Evolutionary conservation across 345 rosid species (phyloP).

Genomic region (Cardamine chenopodiifolia): DNA sequence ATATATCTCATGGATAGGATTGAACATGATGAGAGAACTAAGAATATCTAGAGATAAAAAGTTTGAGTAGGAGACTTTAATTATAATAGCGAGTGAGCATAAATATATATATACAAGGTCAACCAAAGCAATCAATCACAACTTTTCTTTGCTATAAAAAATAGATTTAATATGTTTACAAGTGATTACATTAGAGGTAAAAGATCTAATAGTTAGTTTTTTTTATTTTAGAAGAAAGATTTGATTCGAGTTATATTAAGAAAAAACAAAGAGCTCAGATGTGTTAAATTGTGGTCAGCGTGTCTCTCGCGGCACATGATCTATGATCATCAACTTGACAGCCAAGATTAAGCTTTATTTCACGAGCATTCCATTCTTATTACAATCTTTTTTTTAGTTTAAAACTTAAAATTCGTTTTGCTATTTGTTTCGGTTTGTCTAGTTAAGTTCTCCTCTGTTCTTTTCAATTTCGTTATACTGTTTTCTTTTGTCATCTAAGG

Average conservation of each 20-base stretch:
- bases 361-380: constrained; percentile 36
- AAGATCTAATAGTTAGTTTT: constrained; percentile 27
- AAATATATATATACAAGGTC: constrained; percentile 17
- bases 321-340: constrained; percentile 34
- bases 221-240: constrained; percentile 2
- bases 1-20: constrained; percentile 34
- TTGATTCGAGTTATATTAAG: constrained; percentile 9
- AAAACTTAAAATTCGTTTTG: constrained; percentile 30
- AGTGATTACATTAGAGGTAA: constrained; percentile 2
- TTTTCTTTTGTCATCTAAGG: neutral
- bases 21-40: constrained; percentile 34
- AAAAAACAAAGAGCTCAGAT: constrained; percentile 24
- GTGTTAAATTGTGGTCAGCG: constrained; percentile 46
- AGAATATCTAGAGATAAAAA: constrained; percentile 23
- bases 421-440: constrained; percentile 22
- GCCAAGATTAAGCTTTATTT: constrained; percentile 43
- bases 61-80: constrained; percentile 16
- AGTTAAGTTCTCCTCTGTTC: neutral
- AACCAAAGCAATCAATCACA: constrained; percentile 30
- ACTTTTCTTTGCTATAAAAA: constrained; percentile 8
- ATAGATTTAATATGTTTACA: neutral
- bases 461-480: neutral
- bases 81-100: neutral
- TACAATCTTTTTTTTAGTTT: neutral
- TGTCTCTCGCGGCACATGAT: constrained; percentile 47